Evolutionary conservation across 768 basidiomycete species (phyloP).

Genomic region (Floccularia luteovirens): DNA sequence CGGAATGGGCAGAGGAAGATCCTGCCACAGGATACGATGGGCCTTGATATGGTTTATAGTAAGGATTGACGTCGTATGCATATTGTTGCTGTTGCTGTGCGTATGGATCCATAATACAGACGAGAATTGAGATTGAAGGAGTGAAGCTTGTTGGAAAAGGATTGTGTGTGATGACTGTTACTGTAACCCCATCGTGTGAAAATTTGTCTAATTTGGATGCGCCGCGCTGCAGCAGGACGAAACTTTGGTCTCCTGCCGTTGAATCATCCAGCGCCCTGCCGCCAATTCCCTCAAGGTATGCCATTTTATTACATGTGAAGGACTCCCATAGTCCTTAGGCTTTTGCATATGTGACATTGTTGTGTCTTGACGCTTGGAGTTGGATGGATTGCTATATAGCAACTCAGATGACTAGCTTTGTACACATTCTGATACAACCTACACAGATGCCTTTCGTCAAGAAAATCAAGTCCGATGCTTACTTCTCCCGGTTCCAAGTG

Average conservation of each 20-base stretch:
- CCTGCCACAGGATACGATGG: conserved; percentile 65
- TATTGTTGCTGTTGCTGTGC: conserved; percentile 41
- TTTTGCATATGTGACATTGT: not conserved
- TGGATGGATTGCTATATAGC: conserved; percentile 24
- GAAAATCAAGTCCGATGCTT: conserved; percentile 91
- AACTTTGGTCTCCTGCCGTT: too few species aligned
- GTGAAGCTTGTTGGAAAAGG: not conserved
- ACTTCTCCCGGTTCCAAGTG: conserved; percentile 98
- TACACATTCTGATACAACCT: conserved; percentile 2
- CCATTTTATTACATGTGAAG: conserved; percentile 3
- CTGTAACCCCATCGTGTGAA: not conserved
- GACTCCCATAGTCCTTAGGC: not conserved
- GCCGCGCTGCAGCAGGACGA: not conserved
- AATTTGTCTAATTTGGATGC: conserved; percentile 8
- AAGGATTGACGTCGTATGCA: conserved; percentile 63
- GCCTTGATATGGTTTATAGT: conserved; percentile 75
- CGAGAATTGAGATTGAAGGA: not conserved
- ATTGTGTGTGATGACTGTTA: not conserved
- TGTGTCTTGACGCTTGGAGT: conserved; percentile 7
- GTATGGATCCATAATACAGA: conserved; percentile 32
- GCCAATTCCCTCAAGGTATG: conserved; percentile 38
- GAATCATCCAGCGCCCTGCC: too few species aligned
- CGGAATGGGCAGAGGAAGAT: conserved; percentile 57
- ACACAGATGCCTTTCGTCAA: conserved; percentile 93
- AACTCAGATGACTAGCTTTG: conserved; percentile 25